Base-by-base conservation (phyloP, 805 yeast species). In the Starmera dryadoides region DNA sequence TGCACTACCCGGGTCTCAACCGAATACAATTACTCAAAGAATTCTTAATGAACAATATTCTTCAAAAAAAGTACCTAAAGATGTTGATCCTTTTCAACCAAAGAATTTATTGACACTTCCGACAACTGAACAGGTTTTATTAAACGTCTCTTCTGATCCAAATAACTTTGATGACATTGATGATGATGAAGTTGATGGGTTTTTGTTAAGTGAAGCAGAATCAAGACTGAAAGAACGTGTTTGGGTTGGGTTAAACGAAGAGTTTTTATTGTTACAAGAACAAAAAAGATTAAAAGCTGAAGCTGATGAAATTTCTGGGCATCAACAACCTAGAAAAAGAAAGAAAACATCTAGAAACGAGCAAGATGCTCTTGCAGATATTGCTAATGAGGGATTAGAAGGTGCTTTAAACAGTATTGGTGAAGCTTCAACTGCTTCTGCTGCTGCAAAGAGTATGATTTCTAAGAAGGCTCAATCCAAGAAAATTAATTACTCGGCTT, bases 221-320 rank as follows among this genome's bases (percentile, higher is more conserved):
- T 71, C 80, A 10, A 70, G 64, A 41, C 56, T 81, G 46, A 93
- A 91, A 58, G 89, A 87, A 48, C 71, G 83, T 43, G 76, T 89
- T 3, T 93, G 98, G 98, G 79, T 84, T 39, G 89, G 93, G 2
- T 69, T 86, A 30, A 89, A 94, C 59, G 85, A 84, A 43, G 98
- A 89, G 22, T 93, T 77, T 55, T 63, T 93, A 40, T 57, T 86
- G 8, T 93, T 83, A 35, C 95, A 87, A 60, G 97, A 91, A 51
- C 76, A 77, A 49, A 88, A 86, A 54, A 67, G 89, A 45, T 67
- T 91, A 43, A 86, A 89, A 56, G 72, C 73, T 38, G 95, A 88
- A 56, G 93, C 95, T 0, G 98, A 93, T 62, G 77, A 75, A 42
- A 74, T 86, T 23, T 82, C 91, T 0, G 98, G 98, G 5, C 85